Conservation (phyloP, 768 basidiomycete species). For the Leccinum subgranulosum region DNA sequence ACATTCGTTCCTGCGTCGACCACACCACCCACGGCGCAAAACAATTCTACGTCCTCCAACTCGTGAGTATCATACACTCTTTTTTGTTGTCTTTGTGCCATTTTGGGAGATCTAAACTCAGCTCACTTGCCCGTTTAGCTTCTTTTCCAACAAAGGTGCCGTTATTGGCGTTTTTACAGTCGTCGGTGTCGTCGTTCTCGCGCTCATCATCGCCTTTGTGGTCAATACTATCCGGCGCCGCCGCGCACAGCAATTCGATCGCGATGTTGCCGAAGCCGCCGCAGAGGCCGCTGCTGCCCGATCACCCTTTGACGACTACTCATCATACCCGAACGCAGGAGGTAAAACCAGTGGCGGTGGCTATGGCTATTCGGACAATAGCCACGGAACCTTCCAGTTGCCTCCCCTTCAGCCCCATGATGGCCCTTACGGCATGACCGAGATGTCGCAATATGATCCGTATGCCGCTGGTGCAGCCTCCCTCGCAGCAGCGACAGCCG, state of each 20-base stretch:
- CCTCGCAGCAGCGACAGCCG: constrained; percentile 19
- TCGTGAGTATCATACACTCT: constrained; percentile 23
- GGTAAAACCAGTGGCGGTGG: constrained; percentile 16
- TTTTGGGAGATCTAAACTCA: constrained; percentile 3
- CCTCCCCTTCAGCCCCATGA: constrained; percentile 37
- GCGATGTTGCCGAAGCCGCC: constrained; percentile 71
- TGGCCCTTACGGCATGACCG: constrained; percentile 53
- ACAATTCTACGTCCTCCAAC: constrained; percentile 6
- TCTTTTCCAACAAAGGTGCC: constrained; percentile 70
- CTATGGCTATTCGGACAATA: constrained; percentile 45
- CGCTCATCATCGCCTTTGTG: constrained; percentile 45
- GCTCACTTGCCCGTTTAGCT: constrained; percentile 36
- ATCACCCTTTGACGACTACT: constrained; percentile 51
- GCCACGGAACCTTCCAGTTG: constrained; percentile 57
- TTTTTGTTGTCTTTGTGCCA: not conserved
- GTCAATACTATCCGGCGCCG: constrained; percentile 59
- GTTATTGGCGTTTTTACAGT: constrained; percentile 71
- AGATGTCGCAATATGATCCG: constrained; percentile 40
- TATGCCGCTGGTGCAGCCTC: constrained; percentile 26
- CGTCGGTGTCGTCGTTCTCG: constrained; percentile 59
- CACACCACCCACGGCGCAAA: not conserved
- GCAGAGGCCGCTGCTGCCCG: constrained; percentile 56
- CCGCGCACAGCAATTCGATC: constrained; percentile 61
- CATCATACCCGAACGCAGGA: constrained; percentile 27
- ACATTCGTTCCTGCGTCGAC: not conserved